Evolutionary conservation across 805 yeast genomes (phyloP), one percentile per base, ranked within the genome.

Genomic region (Isabelozyma pseudorhagii): DNA sequence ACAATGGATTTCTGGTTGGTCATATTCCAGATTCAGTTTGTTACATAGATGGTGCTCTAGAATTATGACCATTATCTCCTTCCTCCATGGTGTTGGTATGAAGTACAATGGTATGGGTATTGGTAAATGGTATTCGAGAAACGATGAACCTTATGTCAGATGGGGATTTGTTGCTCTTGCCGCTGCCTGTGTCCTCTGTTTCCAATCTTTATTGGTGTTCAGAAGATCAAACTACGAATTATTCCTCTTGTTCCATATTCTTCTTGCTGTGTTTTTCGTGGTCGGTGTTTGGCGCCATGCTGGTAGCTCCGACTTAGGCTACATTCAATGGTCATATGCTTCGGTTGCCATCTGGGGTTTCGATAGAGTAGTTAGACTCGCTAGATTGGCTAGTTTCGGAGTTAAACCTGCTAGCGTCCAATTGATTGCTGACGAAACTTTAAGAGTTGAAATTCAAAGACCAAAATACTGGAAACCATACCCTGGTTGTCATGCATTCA

Each of bases 11-110:
- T 78, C 91, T 1, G 89, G 92, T 2, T 75, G 87, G 72, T 64
- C 82, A 0, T 84, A 79, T 55, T 68, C 83, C 11, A 75, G 85
- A 1, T 87, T 88, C 67, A 73, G 81, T 57, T 67, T 73, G 28
- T 80, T 79, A 59, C 96, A 89, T 66, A 83, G 77, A 62, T 83
- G 89, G 87, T 65, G 77, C 43, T 85, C 87, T 1, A 71, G 85
- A 54, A 69, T 77, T 0, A 68, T 76, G 55, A 67, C 77, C 8
- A 54, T 79, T n/a, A 66, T 81, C 47, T 75, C 77, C 6, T 56
- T 83, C 34, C 68, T 84, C 14, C 94, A 87, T 59, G 77, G 79
- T 7, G 69, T 77, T 21, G 78, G 80, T 17, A 81, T 83, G 79
- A 81, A 88, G 49, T 74, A 46, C 13, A 70, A 71, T 43, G 79